Evolutionary conservation across 2,329 filamentous ascomycete genomes (phyloP).

Genomic region (Cephalotrichum gorgonifer): DNA sequence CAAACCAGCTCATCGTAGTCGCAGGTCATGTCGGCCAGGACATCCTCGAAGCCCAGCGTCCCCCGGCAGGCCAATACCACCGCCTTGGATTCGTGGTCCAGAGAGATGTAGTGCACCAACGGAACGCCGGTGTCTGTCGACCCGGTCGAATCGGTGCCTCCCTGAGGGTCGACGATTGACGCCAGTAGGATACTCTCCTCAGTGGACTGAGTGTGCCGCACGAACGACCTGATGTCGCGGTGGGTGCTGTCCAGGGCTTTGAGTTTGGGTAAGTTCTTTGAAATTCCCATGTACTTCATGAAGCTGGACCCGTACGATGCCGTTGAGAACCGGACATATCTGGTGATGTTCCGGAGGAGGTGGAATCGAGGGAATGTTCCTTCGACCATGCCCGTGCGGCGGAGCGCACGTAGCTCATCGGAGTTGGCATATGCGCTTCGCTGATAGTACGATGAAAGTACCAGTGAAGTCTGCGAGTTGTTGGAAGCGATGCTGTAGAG

Average conservation of each 20-base stretch:
- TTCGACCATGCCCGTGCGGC: slow-evolving; percentile 41
- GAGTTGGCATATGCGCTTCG: slow-evolving; percentile 37
- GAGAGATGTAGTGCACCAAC: slow-evolving; percentile 61
- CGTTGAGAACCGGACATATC: slow-evolving; percentile 58
- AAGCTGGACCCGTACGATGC: slow-evolving; percentile 57
- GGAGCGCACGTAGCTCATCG: slow-evolving; percentile 36
- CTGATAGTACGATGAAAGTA: slow-evolving; percentile 37
- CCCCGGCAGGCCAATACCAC: slow-evolving; percentile 64
- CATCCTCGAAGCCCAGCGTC: slow-evolving; percentile 63
- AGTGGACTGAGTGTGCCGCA: slow-evolving; percentile 49
- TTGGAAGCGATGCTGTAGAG: slow-evolving; percentile 51
- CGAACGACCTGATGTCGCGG: slow-evolving; percentile 52
- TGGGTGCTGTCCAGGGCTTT: slow-evolving; percentile 38
- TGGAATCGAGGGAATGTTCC: slow-evolving; percentile 51
- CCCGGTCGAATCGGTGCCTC: slow-evolving; percentile 54
- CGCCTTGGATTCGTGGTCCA: slow-evolving; percentile 62
- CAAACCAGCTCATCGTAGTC: slow-evolving; percentile 58
- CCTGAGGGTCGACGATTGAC: slow-evolving; percentile 60
- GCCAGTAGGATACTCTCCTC: slow-evolving; percentile 53
- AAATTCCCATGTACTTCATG: slow-evolving; percentile 52
- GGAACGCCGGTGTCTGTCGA: slow-evolving; percentile 57
- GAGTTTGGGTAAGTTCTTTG: slow-evolving; percentile 30
- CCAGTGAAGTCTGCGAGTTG: slow-evolving; percentile 42
- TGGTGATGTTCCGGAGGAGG: slow-evolving; percentile 49
- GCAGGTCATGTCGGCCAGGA: slow-evolving; percentile 64